Conservation (phyloP, 306 rosid genomes). For the Corylus heterophylla region DNA sequence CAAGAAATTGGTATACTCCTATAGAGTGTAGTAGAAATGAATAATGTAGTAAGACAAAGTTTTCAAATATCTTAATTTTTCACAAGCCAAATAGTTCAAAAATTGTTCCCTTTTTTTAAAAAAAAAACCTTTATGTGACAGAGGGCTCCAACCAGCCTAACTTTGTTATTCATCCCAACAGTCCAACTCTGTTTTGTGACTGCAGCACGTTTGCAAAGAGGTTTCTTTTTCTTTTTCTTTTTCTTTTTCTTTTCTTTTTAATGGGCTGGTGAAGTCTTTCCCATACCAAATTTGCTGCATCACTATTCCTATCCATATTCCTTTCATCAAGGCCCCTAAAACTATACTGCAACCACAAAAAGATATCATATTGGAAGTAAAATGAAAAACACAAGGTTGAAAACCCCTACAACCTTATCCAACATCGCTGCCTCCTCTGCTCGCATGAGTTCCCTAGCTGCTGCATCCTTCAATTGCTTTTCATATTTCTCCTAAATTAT, state of each 20-base stretch:
- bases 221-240: not conserved
- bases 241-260: not conserved
- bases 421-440: constrained; percentile 93
- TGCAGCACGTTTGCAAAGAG: not conserved
- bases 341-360: constrained; percentile 4
- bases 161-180: not conserved
- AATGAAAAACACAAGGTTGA: constrained; percentile 15
- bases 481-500: constrained; percentile 70
- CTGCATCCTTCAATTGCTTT: constrained; percentile 86
- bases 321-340: constrained; percentile 11
- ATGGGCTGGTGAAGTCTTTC: not conserved
- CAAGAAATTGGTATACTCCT: not conserved
- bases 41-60: not conserved
- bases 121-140: not conserved
- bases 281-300: not conserved
- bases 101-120: not conserved
- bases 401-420: constrained; percentile 61
- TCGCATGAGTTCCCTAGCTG: constrained; percentile 78
- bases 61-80: not conserved
- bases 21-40: not conserved
- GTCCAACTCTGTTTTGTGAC: not conserved
- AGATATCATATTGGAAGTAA: constrained; percentile 5
- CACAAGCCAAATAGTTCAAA: not conserved
- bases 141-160: not conserved
- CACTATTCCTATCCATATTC: constrained; percentile 11